Conservation (phyloP, 2,329 filamentous ascomycete genomes). For the Teratosphaeria pseudoeucalypti region DNA sequence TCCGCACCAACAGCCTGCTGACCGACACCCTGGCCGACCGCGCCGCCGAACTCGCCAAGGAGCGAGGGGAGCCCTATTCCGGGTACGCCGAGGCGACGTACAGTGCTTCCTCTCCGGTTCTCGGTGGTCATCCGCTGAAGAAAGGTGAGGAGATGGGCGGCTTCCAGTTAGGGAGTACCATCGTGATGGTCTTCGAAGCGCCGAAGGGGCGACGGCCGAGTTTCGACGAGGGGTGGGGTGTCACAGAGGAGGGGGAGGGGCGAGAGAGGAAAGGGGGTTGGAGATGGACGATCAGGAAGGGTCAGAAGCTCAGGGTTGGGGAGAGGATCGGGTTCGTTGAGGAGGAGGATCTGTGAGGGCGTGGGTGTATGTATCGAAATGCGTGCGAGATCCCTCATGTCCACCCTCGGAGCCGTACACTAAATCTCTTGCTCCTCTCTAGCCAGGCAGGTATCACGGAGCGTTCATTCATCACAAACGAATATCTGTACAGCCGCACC, state of each 20-base stretch:
- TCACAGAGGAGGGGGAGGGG: constrained; percentile 31
- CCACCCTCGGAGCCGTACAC: too few species aligned
- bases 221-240: constrained; percentile 51
- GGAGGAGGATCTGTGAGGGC: constrained; percentile 24
- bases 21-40: constrained; percentile 87
- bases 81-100: constrained; percentile 93
- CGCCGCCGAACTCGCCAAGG: constrained; percentile 68
- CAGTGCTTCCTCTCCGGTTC: constrained; percentile 60
- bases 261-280: constrained; percentile 56
- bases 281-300: constrained; percentile 78
- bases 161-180: constrained; percentile 88
- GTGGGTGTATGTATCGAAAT: too few species aligned
- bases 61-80: constrained; percentile 69
- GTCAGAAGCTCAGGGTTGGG: constrained; percentile 80
- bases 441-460: too few species aligned
- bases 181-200: constrained; percentile 94
- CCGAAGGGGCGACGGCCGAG: constrained; percentile 52
- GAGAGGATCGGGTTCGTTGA: constrained; percentile 70
- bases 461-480: too few species aligned
- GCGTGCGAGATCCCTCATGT: too few species aligned
- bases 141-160: constrained; percentile 96
- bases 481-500: too few species aligned
- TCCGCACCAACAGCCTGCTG: constrained; percentile 82
- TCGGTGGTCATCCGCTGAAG: constrained; percentile 73
- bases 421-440: too few species aligned